A percentile compares a stretch with the other conserved stretches of the same genome.
Evolutionary conservation across 768 basidiomycete genomes (phyloP).

Genomic region (Mycena indigotica): DNA sequence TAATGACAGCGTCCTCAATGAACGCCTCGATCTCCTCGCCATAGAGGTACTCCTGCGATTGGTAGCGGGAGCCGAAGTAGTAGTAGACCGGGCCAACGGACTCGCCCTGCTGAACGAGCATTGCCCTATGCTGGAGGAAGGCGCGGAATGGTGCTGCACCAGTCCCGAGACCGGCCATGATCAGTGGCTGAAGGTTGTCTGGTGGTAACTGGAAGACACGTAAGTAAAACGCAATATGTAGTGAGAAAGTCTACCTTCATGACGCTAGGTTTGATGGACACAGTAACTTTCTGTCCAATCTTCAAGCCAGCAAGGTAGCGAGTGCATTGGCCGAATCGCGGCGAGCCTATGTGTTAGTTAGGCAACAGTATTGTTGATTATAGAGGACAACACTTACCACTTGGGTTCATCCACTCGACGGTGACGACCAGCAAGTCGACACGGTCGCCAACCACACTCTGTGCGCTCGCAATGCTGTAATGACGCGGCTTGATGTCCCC

Average conservation of each 20-base stretch:
- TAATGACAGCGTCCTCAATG: conserved; percentile 80
- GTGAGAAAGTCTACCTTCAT: conserved; percentile 75
- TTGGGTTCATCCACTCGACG: conserved; percentile 89
- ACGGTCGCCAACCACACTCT: conserved; percentile 91
- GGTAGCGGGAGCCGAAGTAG: conserved; percentile 98
- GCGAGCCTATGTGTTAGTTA: conserved; percentile 63
- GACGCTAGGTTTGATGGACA: conserved; percentile 97
- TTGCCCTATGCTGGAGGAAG: conserved; percentile 94
- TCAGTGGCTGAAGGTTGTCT: conserved; percentile 82
- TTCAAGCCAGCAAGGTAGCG: conserved; percentile 86
- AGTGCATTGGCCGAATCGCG: conserved; percentile 92
- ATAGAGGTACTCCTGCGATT: conserved; percentile 94
- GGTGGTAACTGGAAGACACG: conserved; percentile 70
- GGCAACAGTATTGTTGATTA: too few relatives aligned
- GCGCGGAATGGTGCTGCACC: conserved; percentile 99
- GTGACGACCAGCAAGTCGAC: conserved; percentile 96
- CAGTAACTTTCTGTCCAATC: conserved; percentile 90
- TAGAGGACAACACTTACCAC: conserved; percentile 61
- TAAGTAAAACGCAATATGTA: conserved; percentile 15
- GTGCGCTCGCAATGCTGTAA: conserved; percentile 96
- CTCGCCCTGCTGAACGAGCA: conserved; percentile 72
- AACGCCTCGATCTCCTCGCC: conserved; percentile 96
- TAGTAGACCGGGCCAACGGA: conserved; percentile 92
- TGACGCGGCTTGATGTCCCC: conserved; percentile 97
- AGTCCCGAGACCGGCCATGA: conserved; percentile 98